Evolutionary conservation across 768 basidiomycete genomes (phyloP).

Genomic region (Xerocomus brunneocitrinus): DNA sequence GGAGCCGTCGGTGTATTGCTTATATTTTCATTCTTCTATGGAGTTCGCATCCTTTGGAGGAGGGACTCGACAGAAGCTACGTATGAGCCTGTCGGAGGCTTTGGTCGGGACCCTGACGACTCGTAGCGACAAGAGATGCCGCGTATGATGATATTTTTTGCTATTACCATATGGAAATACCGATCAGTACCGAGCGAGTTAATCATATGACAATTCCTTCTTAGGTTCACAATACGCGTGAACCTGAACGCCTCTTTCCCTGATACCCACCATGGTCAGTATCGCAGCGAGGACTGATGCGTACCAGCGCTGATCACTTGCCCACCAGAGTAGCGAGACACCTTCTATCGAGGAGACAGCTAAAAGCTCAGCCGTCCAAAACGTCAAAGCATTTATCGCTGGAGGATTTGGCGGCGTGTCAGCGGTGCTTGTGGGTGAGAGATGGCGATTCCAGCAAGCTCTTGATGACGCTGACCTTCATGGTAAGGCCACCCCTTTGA

Average conservation of each 20-base stretch:
- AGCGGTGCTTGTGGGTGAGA: constrained; percentile 85
- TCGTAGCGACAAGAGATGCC: constrained; percentile 13
- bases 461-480: constrained; percentile 7
- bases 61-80: constrained; percentile 78
- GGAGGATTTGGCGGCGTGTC: constrained; percentile 90
- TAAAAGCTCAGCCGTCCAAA: constrained; percentile 33
- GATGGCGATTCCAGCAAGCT: background rate
- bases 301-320: constrained; percentile 6
- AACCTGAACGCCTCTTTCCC: constrained; percentile 1
- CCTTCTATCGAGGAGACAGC: constrained; percentile 14
- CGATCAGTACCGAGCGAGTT: background rate
- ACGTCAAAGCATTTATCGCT: constrained; percentile 81
- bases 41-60: constrained; percentile 66
- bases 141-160: constrained; percentile 17
- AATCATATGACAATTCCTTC: constrained; percentile 29
- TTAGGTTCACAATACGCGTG: background rate
- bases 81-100: constrained; percentile 87
- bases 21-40: constrained; percentile 70
- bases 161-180: constrained; percentile 4
- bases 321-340: constrained; percentile 23
- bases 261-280: constrained; percentile 26
- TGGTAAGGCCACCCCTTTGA: constrained; percentile 91
- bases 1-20: constrained; percentile 52
- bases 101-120: constrained; percentile 50
- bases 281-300: background rate